These are phyloP conservation scores for Herpetospermum pedunculosum DNA, from an alignment of 306 rosid species.

Conservation along the genomic window DNA sequence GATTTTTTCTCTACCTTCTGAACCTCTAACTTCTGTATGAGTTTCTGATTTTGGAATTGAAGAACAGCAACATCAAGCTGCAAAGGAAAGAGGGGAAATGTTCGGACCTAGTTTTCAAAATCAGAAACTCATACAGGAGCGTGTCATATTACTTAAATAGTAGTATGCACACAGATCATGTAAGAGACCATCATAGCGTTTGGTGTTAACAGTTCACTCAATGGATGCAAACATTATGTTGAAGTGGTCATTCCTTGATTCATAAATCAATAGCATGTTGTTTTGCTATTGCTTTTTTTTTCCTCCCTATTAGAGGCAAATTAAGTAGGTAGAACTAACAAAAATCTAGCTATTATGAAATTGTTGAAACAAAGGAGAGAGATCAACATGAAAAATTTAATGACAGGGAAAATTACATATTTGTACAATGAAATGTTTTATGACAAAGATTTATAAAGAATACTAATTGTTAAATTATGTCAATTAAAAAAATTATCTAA, in stretches of 20 bases:
- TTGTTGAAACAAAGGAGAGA: background rate
- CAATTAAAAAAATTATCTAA: background rate
- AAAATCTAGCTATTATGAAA: background rate
- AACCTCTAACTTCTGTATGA: conserved; percentile 73
- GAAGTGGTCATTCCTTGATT: background rate
- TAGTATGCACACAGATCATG: background rate
- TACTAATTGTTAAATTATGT: background rate
- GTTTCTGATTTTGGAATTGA: conserved; percentile 87
- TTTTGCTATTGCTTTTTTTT: background rate
- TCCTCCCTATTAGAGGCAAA: background rate
- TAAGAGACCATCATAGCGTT: background rate
- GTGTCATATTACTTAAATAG: background rate
- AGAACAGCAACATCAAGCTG: conserved; percentile 81
- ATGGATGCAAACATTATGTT: background rate
- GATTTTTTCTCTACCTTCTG: conserved; percentile 66
- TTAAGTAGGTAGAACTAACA: background rate
- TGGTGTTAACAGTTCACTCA: background rate
- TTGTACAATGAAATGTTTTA: background rate
- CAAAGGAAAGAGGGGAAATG: conserved; percentile 4
- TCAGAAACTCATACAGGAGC: no score
- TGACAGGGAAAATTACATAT: background rate
- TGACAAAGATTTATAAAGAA: background rate
- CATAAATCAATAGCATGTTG: background rate
- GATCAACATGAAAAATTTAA: background rate
- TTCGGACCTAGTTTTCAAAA: background rate